Base-by-base conservation (phyloP, 176 grass and related monocot genomes). In the Oryza nivara region DNA sequence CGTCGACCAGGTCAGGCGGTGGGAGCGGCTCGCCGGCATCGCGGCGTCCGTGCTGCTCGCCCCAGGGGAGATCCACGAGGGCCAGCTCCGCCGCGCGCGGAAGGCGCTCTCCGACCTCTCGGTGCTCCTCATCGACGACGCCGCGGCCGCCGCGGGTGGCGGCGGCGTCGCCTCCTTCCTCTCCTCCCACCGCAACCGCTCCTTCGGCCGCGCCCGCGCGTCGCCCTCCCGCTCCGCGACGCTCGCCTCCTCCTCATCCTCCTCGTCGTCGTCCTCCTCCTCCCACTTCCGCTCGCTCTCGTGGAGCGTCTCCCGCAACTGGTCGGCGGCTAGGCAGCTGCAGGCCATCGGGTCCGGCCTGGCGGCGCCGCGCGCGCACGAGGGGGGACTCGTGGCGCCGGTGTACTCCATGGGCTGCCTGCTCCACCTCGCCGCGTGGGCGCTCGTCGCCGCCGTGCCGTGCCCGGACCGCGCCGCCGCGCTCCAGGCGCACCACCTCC, bases 281-380 rank as follows among this genome's bases (percentile, higher is more conserved):
- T 54, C 79, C 1, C 96, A 98, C 84, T 99, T 94, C 91, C 93
- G 96, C 64, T 96, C 96, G 23, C 91, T 96, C 20, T 96, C 96
- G 8, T 99, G 93, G 97, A 96, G 93, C 86, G 97, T 99, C 22
- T 99, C 97, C 19, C 93, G 90, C 17, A 86, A 88, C 3, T 99
- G 97, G 97, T 99, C 97, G 0, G 97, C 97, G 30, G 92, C 93
- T 25, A 75, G 93, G 28, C 97, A 99, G 93, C 86, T 99, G 56
- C 93, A 95, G 84, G 86, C 79, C 11, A 99, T 99, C 30, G 89
- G 86, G 2, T 72, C 89, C 10, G 91, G 89, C 76, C 75, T 92
- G n/a, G 74, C 84, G 0, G 81, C 88, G n/a, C 93, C 96, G 14
- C 91, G 96, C 19, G 52, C 83, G 47, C 92, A 86, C 86, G 93